Percentiles rank a stretch among this genome's conserved stretches.
phyloP scores from a whole-genome alignment of 495 filamentous ascomycete genomes.

The Annulohypoxylon bovei region DNA sequence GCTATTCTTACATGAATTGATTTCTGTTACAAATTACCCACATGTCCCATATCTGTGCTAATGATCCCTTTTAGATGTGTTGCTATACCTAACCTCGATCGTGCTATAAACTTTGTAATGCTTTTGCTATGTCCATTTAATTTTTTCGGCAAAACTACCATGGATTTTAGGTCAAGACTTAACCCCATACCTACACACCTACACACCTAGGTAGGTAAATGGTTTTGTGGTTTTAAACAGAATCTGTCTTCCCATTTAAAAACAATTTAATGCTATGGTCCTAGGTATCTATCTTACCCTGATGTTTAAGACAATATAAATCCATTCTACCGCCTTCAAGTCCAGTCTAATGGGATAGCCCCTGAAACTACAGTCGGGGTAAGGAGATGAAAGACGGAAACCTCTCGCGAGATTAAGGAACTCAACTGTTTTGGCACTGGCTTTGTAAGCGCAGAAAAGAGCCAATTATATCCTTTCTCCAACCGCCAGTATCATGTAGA shows the following conservation, averaged over 20 bases:
- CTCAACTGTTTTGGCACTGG: background rate
- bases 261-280: no score
- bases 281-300: no score
- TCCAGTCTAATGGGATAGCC: no score
- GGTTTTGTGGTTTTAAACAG: no score
- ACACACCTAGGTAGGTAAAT: no score
- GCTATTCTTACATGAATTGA: constrained; percentile 20
- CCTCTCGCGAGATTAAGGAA: no score
- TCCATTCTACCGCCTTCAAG: no score
- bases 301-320: no score
- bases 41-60: background rate
- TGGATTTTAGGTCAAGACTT: background rate
- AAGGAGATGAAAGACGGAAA: no score
- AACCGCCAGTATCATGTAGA: no score
- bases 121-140: background rate
- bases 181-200: background rate
- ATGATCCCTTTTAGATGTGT: background rate
- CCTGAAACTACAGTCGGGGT: no score
- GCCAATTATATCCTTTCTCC: background rate
- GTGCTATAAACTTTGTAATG: background rate
- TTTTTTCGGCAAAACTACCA: background rate
- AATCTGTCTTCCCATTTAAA: no score
- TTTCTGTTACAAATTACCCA: background rate
- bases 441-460: background rate
- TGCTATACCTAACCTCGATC: background rate